Evolutionary conservation across 164 flowering plant species (phyloP), one percentile per base, ranked within the genome.

Genomic region (Umbellularia californica): DNA sequence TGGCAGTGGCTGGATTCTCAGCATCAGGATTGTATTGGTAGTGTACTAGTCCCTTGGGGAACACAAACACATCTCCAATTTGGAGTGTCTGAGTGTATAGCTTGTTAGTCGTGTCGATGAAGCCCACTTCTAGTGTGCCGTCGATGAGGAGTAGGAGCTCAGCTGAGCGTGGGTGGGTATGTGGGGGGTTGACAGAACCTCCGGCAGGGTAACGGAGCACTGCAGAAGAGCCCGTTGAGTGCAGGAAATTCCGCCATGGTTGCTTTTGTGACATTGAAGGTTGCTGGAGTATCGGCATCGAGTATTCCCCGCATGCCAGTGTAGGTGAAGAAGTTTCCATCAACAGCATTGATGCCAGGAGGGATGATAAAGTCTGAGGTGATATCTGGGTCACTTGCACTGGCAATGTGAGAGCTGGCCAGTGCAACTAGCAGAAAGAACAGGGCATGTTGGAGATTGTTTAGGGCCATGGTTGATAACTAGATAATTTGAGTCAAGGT

Each of bases 21-120:
- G 69, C 69, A 66, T 66, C 69, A 24, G 69, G 7, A 1, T 66
- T 66, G 35, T 66, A 66, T 66, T 66, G 25, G 11, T 66, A 66
- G 35, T 66, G 63, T 58, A 4, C 63, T 17, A 58, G 63, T 17
- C 63, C 63, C 63, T 58, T 58, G 15, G 63, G 63, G 69, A 66
- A 66, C 1, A 66, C 69, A 22, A 66, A 66, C 11, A 66, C 12
- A 10, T 66, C 69, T 0, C 69, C 35, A 13, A 13, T 11, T 3
- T 66, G 24, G 24, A 66, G 65, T 66, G 14, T 66, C 35, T 30
- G 23, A 17, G 69, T 23, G 24, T 66, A 66, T 20, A 66, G 35
- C 0, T 25, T 28, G 35, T 66, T 28, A 1, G 69, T 24, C 7
- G 69, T 22, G 17, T 66, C 69, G 35, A 20, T 24, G 24, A 66